phyloP scores from a whole-genome alignment of 116 monocot genomes.

The Trichopus zeylanicus region DNA sequence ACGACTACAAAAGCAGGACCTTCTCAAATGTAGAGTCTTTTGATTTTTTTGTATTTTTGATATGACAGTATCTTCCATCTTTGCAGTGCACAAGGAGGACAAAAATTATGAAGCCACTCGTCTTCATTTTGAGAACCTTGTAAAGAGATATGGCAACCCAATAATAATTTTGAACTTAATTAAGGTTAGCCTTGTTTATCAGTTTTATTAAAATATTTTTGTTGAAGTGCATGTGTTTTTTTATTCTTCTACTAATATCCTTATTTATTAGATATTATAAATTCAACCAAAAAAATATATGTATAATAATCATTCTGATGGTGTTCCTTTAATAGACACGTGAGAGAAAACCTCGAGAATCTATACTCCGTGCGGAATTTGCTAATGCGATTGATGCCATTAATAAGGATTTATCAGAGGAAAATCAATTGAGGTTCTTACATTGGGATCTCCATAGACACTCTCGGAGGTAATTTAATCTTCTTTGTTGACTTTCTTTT shows the following conservation, averaged over 20 bases:
- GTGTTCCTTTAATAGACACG: too few relatives aligned
- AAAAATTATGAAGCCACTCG: slow-evolving; percentile 65
- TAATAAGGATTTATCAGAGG: slow-evolving; percentile 62
- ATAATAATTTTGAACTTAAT: slow-evolving; percentile 84
- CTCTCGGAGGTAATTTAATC: slow-evolving; percentile 40
- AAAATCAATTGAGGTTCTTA: slow-evolving; percentile 61
- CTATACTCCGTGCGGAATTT: slow-evolving; percentile 68
- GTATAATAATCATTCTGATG: neutral
- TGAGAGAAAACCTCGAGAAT: slow-evolving; percentile 83
- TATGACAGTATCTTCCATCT: slow-evolving; percentile 3
- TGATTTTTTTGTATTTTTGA: too few relatives aligned
- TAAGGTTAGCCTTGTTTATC: slow-evolving; percentile 39
- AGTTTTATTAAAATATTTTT: slow-evolving; percentile 1
- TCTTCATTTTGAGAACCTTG: slow-evolving; percentile 85
- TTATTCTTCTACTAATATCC: too few relatives aligned
- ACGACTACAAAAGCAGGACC: slow-evolving; percentile 83
- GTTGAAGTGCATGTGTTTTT: slow-evolving; percentile 50
- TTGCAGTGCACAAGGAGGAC: slow-evolving; percentile 65
- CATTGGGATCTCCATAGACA: slow-evolving; percentile 88
- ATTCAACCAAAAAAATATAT: too few relatives aligned
- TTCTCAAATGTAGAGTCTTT: neutral
- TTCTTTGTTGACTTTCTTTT: neutral
- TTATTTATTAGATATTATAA: too few relatives aligned
- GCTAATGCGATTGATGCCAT: slow-evolving; percentile 69
- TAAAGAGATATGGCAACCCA: slow-evolving; percentile 76